These are phyloP conservation scores for Pyrenophora graminea DNA, from an alignment of 2,329 filamentous ascomycete genomes.

Conservation along the genomic window DNA sequence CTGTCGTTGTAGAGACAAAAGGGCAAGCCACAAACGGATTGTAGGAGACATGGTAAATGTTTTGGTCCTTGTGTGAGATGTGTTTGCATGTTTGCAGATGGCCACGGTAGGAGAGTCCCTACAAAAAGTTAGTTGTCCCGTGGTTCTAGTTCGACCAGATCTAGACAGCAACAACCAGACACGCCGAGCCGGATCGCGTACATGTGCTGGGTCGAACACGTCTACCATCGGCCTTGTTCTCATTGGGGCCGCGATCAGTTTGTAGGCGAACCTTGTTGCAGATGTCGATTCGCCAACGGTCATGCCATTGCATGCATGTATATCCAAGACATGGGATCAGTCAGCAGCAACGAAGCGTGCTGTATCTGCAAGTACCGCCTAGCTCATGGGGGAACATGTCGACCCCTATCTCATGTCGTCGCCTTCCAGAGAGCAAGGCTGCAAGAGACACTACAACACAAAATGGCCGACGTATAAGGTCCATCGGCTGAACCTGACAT, in stretches of 20 bases:
- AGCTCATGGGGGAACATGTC: conserved; percentile 19
- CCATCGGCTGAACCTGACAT: background rate
- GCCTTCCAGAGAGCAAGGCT: background rate
- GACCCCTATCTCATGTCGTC: conserved; percentile 27
- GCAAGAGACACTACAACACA: background rate
- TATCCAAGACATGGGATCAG: conserved; percentile 28
- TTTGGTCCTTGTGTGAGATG: too few species aligned
- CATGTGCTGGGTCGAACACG: conserved; percentile 42
- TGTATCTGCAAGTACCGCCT: conserved; percentile 23
- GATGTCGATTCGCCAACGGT: conserved; percentile 28
- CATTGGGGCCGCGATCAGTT: conserved; percentile 40
- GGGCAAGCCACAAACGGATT: too few species aligned
- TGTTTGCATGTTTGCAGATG: conserved; percentile 10
- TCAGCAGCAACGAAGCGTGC: conserved; percentile 27
- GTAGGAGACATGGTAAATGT: too few species aligned
- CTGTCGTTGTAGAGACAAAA: too few species aligned
- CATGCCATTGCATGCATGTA: conserved; percentile 29
- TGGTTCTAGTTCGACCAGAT: background rate
- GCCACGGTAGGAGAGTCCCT: background rate
- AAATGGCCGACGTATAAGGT: background rate
- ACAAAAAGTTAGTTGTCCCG: conserved; percentile 1
- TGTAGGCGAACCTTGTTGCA: conserved; percentile 35
- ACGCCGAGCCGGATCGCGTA: background rate
- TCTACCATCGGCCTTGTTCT: conserved; percentile 36
- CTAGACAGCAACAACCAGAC: background rate